Evolutionary conservation across 169 alveolate genomes (phyloP), one percentile per base, ranked within the genome.

Genomic region (Pseudocohnilembus persalinus): DNA sequence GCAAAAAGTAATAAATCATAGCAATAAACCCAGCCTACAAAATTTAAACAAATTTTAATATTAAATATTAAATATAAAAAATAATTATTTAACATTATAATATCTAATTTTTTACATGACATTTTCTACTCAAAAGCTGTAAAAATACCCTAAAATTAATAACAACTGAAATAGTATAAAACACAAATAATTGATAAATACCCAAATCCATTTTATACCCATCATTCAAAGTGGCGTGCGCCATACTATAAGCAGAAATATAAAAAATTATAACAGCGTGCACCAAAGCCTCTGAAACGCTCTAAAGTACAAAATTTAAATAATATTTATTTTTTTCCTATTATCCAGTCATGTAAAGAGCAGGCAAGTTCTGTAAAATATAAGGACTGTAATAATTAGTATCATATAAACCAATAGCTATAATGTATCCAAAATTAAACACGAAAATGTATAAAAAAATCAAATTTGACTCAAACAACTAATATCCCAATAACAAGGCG

Each of bases 381-480:
- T n/a, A 0, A n/a, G 83, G 73, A 11, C 63, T 26, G 65, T 73
- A 73, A 30, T 75, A 73, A 0, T n/a, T n/a, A n/a, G n/a, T n/a
- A n/a, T 81, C 90, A n/a, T 35, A 81, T 4, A 86, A 31, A n/a
- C 90, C 90, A 1, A 77, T 31, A 6, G 82, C 77, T 29, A 86
- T 24, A 6, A 79, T 74, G 32, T 73, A 49, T 0, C 77, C 82
- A 28, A 72, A 35, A 31, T 75, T 64, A 29, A 80, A 86, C 31
- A 80, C 35, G 76, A 86, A 86, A 0, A 73, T 64, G 68, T 33
- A 86, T 26, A 86, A 31, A 72, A 86, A 86, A 63, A 86, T 83
- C 64, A 82, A 73, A 33, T 79, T 76, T 26, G 90, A 80, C 73
- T 86, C 90, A 75, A 80, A 77, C 0, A 86, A 28, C 0, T 83